Evolutionary conservation across 2,329 filamentous ascomycete species (phyloP), one percentile per base, ranked within the genome.

Genomic region (Colletotrichum sp.): DNA sequence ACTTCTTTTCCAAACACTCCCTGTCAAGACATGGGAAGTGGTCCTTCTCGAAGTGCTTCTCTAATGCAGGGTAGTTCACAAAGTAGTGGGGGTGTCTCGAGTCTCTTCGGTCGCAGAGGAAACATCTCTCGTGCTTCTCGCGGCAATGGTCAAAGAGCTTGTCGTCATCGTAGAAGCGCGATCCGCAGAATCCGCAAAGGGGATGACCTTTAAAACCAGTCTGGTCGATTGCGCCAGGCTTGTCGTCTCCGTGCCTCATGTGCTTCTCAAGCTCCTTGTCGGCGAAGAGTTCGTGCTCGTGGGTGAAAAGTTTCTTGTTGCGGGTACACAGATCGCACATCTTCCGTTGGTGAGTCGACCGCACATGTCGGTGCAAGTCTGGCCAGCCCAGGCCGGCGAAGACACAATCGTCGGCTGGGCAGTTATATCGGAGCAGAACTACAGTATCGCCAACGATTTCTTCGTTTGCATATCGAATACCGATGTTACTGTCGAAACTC

Each of bases 231-330:
- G 96, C 94, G 39, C 97, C 96, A 6, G 96, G 96, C 78, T 94
- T 94, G 83, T 98, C 95, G 81, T 99, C 97, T 74, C 97, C 97
- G 77, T 94, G 92, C 77, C 92, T 94, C 90, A 98, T 97, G 84
- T 99, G 97, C 80, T 92, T 94, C 79, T 94, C 93, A 66, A 98
- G 88, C 79, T 96, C 95, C 77, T 93, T 91, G 77, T 92, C 90
- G 1, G 94, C 94, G 83, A 98, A 98, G 2, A 99, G 89, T 77
- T 97, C 95, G 83, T 99, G 97, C 85, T 99, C 97, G 85, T 99
- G 97, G 2, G 97, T 98, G 80, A 99, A 99, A 39, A 98, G 96
- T 82, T 98, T 98, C 86, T 99, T 99, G 87, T 98, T 96, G 76
- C 96, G 89, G 8, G 96, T 91, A 85, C 96, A 98, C 13, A 98